Evolutionary conservation across 345 rosid species (phyloP).

Genomic region (Pistacia atlantica): DNA sequence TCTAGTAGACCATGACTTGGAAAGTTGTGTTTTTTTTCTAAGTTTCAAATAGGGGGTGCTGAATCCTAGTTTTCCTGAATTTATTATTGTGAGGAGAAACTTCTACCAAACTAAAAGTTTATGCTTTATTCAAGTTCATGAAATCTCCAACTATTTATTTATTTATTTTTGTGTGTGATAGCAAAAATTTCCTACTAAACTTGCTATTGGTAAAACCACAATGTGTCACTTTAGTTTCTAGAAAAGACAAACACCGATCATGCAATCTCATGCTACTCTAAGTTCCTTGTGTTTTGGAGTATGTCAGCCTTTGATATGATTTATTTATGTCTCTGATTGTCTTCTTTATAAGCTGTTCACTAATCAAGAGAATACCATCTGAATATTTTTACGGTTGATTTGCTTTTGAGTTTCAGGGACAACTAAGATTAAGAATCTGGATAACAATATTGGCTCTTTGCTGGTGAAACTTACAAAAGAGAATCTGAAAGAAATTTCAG

Average conservation of each 20-base stretch:
- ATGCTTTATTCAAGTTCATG: background rate
- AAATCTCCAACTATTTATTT: background rate
- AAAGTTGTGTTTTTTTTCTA: background rate
- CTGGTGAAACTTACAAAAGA: slow-evolving; percentile 33
- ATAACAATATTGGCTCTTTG: slow-evolving; percentile 42
- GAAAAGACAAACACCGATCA: background rate
- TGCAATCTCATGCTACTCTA: background rate
- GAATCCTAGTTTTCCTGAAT: background rate
- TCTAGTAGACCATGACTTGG: background rate
- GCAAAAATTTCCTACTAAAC: too few species aligned
- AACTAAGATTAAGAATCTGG: slow-evolving; percentile 54
- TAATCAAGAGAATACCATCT: background rate
- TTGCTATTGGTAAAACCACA: too few species aligned
- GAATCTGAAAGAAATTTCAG: slow-evolving; percentile 38
- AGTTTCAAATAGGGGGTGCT: background rate
- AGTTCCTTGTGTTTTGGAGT: background rate
- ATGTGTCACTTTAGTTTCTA: background rate
- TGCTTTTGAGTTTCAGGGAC: slow-evolving; percentile 35
- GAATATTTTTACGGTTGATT: background rate
- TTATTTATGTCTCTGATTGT: background rate
- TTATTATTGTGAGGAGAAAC: background rate
- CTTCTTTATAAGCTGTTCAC: too few species aligned
- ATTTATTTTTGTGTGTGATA: too few species aligned
- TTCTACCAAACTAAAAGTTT: background rate
- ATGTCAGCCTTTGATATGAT: background rate